Evolutionary conservation across 192 early-diverging fungal genomes (phyloP).

Genomic region (Coemansia sp.): DNA sequence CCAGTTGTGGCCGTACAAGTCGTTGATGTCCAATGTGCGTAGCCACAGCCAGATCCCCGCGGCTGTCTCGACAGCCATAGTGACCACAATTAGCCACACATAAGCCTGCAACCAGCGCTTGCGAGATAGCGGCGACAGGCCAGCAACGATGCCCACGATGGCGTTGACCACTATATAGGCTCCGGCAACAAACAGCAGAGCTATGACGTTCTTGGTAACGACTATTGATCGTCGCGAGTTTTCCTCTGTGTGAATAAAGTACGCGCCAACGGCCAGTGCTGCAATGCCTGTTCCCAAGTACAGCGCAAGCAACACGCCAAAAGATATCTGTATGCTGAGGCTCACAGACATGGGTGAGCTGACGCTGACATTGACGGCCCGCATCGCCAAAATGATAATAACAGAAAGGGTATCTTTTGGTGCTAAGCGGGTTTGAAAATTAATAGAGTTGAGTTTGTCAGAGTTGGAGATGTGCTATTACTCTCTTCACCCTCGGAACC

Average conservation of each 20-base stretch:
- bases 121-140: slow-evolving; percentile 33
- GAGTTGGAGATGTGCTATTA: too few species aligned
- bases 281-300: slow-evolving; percentile 34
- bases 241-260: slow-evolving; percentile 18
- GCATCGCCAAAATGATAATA: not conserved
- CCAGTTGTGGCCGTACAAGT: slow-evolving; percentile 43
- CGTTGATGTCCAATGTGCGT: slow-evolving; percentile 31
- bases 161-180: slow-evolving; percentile 15
- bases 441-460: not conserved
- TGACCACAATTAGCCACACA: slow-evolving; percentile 8
- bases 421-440: not conserved
- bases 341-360: slow-evolving; percentile 24
- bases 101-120: slow-evolving; percentile 29
- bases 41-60: slow-evolving; percentile 46
- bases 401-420: not conserved
- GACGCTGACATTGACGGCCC: slow-evolving; percentile 2
- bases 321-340: slow-evolving; percentile 16
- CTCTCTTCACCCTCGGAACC: too few species aligned
- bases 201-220: slow-evolving; percentile 26
- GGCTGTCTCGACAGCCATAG: slow-evolving; percentile 20
- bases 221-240: slow-evolving; percentile 27
- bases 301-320: slow-evolving; percentile 13
- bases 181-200: slow-evolving; percentile 26
- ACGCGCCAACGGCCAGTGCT: slow-evolving; percentile 18
- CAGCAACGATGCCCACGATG: slow-evolving; percentile 19